Conservation (phyloP, 1,284 basidiomycete species). For the Exobasidium rhododendri region DNA sequence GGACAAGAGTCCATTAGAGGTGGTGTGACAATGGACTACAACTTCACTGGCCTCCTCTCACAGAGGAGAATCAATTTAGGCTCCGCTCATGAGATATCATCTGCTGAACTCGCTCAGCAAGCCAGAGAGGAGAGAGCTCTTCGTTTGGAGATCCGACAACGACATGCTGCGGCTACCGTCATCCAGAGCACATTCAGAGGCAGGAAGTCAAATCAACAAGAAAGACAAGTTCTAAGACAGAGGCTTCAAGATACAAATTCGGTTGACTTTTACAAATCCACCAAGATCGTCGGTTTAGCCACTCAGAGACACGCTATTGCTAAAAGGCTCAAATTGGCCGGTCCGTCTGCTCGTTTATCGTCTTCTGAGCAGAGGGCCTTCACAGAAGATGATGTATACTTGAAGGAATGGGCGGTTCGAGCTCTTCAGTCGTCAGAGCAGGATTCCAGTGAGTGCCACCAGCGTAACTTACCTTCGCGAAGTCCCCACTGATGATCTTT, state of each 20-base stretch:
- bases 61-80: constrained; percentile 20
- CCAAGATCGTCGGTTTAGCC: not conserved
- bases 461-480: too few species aligned
- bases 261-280: not conserved
- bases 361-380: not conserved
- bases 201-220: not conserved
- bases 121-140: constrained; percentile 10
- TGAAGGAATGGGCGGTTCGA: not conserved
- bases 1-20: too few species aligned
- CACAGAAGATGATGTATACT: not conserved
- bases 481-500: too few species aligned
- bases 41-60: constrained; percentile 10
- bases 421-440: not conserved
- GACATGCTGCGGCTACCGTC: constrained; percentile 7
- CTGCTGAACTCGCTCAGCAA: constrained; percentile 13
- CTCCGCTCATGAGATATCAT: not conserved
- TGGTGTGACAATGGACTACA: constrained; percentile 8
- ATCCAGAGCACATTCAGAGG: constrained; percentile 13
- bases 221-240: not conserved
- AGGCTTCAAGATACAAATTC: not conserved
- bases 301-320: not conserved
- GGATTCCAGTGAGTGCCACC: not conserved
- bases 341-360: not conserved
- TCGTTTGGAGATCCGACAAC: not conserved
- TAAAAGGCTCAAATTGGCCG: not conserved